Percentiles rank a stretch among this genome's conserved stretches.
Evolutionary conservation across 78 protist species (phyloP).

Genomic region (Dictyostelium citrinum): DNA sequence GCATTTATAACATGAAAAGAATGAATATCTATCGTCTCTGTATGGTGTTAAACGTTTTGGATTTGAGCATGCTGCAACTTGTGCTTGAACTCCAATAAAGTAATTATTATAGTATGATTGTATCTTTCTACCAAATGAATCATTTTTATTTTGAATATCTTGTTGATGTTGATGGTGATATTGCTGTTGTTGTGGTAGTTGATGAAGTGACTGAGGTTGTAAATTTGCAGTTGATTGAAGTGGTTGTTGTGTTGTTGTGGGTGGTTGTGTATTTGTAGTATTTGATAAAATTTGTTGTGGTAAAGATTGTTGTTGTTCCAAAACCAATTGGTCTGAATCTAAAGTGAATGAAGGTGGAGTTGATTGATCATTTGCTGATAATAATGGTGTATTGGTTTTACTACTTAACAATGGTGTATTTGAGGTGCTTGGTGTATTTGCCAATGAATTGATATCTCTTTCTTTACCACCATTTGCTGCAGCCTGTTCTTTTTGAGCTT

Average conservation of each 20-base stretch:
- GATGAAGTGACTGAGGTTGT: not conserved
- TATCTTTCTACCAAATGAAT: not conserved
- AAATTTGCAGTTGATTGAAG: not conserved
- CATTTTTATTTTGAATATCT: not conserved
- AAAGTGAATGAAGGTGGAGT: not conserved
- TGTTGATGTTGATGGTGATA: not conserved
- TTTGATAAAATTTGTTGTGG: not conserved
- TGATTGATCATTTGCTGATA: not conserved
- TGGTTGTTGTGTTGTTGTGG: not conserved
- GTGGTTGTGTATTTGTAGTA: no score
- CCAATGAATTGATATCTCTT: not conserved
- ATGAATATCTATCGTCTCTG: slow-evolving; percentile 32
- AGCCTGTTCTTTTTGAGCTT: not conserved
- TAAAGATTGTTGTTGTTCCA: not conserved
- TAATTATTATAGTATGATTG: slow-evolving; percentile 24
- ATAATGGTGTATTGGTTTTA: not conserved
- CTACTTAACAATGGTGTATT: not conserved
- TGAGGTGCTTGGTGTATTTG: slow-evolving; percentile 32
- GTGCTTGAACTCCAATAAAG: slow-evolving; percentile 23
- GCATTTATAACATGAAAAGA: slow-evolving; percentile 43
- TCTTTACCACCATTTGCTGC: not conserved
- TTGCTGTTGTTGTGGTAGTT: not conserved
- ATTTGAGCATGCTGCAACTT: slow-evolving; percentile 24
- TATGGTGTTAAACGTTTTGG: slow-evolving; percentile 12
- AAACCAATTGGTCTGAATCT: not conserved